These are phyloP conservation scores for Taphrina confusa DNA, from an alignment of 1,139 yeast species.

Conservation along the genomic window DNA sequence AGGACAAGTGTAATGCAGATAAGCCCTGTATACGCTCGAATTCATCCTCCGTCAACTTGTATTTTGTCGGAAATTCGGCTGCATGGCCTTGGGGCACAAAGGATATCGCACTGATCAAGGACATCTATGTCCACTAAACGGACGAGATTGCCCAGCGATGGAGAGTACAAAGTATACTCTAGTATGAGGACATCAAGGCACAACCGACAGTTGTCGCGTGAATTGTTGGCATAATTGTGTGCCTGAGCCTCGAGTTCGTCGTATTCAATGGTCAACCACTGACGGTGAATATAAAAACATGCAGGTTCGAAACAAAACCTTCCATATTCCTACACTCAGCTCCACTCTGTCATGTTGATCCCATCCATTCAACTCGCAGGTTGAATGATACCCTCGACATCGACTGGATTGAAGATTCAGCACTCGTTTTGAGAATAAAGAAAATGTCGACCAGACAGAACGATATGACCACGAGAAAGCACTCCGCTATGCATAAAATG, in stretches of 20 bases:
- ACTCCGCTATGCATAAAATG: constrained; percentile 3
- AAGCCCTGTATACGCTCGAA: constrained; percentile 84
- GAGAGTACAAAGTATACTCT: too few relatives aligned
- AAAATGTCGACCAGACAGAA: neutral
- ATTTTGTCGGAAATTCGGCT: constrained; percentile 85
- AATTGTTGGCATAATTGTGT: constrained; percentile 3
- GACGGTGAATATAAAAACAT: too few relatives aligned
- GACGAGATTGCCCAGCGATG: neutral
- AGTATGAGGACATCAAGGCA: too few relatives aligned
- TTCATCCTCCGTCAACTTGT: constrained; percentile 86
- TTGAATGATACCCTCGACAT: too few relatives aligned
- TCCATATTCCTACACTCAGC: too few relatives aligned
- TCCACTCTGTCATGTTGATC: too few relatives aligned
- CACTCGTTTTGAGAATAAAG: constrained; percentile 8
- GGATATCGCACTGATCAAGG: constrained; percentile 84
- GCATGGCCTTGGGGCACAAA: constrained; percentile 99
- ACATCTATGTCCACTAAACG: constrained; percentile 9
- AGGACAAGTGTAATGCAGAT: constrained; percentile 78
- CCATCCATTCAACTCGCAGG: too few relatives aligned
- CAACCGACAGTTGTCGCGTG: constrained; percentile 1
- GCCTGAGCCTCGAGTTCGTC: neutral
- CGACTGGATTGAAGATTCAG: too few relatives aligned
- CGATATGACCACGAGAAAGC: neutral
- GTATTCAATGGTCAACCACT: too few relatives aligned
- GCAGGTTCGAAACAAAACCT: too few relatives aligned